Evolutionary conservation across 192 early-diverging fungal species (phyloP).

Genomic region (Coemansia reversa): DNA sequence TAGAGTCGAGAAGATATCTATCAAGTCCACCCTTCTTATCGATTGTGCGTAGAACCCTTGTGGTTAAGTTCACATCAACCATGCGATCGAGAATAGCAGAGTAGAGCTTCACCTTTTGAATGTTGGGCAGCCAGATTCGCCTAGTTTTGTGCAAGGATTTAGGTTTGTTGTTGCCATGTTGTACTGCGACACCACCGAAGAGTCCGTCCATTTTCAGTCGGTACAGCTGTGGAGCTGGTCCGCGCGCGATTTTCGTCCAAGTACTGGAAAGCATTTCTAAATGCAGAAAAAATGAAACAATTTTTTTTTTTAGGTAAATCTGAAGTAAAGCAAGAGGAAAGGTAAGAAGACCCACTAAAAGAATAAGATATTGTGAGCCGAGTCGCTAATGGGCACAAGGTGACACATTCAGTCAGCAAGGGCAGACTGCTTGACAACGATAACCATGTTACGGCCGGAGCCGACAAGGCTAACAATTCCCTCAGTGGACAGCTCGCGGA

Average conservation of each 20-base stretch:
- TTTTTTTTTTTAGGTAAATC: not conserved
- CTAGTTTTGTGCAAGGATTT: slow-evolving; percentile 71
- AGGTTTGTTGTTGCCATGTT: slow-evolving; percentile 54
- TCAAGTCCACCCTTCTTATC: slow-evolving; percentile 85
- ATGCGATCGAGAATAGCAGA: slow-evolving; percentile 62
- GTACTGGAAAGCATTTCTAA: slow-evolving; percentile 22
- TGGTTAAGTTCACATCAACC: slow-evolving; percentile 64
- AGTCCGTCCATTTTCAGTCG: slow-evolving; percentile 40
- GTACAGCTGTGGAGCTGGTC: slow-evolving; percentile 35
- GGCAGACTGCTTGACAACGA: slow-evolving; percentile 50
- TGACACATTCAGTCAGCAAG: slow-evolving; percentile 8
- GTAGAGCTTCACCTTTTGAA: slow-evolving; percentile 64
- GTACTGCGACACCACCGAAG: slow-evolving; percentile 29
- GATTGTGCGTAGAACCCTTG: slow-evolving; percentile 69
- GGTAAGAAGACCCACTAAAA: not conserved
- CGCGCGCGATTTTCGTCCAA: slow-evolving; percentile 18
- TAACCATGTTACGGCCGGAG: slow-evolving; percentile 38
- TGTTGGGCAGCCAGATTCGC: slow-evolving; percentile 77
- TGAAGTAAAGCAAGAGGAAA: not conserved
- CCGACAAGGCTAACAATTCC: slow-evolving; percentile 47
- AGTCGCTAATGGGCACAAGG: not conserved
- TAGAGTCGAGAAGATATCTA: slow-evolving; percentile 68
- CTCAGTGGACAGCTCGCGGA: slow-evolving; percentile 58
- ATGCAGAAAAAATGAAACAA: too few relatives aligned
- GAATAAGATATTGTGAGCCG: not conserved